Conservation (phyloP, 202 grass and related monocot genomes). For the Cymbopogon flexuosus region DNA sequence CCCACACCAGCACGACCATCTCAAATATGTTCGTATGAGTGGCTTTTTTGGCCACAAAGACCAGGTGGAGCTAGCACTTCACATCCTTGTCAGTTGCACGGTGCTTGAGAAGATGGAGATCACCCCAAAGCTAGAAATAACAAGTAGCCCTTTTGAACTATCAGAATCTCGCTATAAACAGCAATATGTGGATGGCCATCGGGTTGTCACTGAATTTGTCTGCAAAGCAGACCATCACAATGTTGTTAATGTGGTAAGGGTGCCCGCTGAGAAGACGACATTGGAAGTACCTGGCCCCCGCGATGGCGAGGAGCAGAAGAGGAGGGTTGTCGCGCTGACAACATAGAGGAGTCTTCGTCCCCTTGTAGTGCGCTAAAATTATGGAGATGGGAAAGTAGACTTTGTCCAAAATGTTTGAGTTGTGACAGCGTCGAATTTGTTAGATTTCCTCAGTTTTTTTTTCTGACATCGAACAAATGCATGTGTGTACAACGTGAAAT, state of each 20-base stretch:
- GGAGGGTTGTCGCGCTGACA: no score
- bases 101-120: conserved; percentile 6
- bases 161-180: neutral
- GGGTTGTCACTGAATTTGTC: neutral
- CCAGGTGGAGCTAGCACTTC: conserved; percentile 13
- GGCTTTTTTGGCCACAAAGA: conserved; percentile 13
- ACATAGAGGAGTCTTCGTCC: no score
- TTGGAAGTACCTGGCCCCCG: no score
- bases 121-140: neutral
- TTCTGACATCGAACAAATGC: no score
- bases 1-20: neutral
- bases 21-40: neutral
- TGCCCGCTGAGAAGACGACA: no score
- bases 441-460: no score
- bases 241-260: neutral
- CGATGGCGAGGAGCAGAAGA: no score
- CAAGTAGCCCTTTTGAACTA: fast-evolving
- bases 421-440: no score
- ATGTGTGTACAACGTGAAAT: no score
- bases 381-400: no score
- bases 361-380: no score
- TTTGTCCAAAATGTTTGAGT: no score
- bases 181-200: neutral
- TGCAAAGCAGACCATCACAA: neutral
- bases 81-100: neutral